Percentiles rank a stretch among this genome's conserved stretches.
These are phyloP conservation scores for Cryptosporidium tyzzeri DNA, from an alignment of 169 alveolate genomes.

Conservation along the genomic window DNA sequence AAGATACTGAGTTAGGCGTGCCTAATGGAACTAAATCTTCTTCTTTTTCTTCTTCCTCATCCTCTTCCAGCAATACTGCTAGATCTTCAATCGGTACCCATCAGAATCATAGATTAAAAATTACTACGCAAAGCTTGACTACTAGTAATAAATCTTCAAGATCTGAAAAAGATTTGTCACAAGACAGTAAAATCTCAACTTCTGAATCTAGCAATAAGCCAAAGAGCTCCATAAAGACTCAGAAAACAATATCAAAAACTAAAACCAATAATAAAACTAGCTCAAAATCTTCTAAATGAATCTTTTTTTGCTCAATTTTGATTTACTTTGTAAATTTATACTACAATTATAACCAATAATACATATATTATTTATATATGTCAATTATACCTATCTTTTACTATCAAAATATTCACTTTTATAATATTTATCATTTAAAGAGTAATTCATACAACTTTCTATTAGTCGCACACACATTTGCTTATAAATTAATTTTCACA, in stretches of 20 bases:
- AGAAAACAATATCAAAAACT: slow-evolving; percentile 4
- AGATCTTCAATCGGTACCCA: neutral
- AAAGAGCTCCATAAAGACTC: neutral
- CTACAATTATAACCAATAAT: too few relatives aligned
- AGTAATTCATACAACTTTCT: neutral
- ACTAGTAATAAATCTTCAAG: neutral
- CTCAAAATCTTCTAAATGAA: slow-evolving; percentile 11
- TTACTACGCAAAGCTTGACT: neutral
- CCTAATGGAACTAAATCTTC: neutral
- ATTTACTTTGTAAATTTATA: neutral
- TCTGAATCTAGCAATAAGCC: neutral
- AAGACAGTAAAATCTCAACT: neutral
- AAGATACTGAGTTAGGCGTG: neutral
- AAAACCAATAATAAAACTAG: neutral
- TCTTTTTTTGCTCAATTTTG: neutral
- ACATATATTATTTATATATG: neutral
- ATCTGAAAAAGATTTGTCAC: slow-evolving; percentile 14
- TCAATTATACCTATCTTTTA: neutral
- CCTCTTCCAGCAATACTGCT: neutral
- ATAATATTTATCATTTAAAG: too few relatives aligned
- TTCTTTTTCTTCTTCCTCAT: neutral
- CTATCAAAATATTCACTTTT: too few relatives aligned
- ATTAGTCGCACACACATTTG: neutral
- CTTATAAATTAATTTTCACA: neutral
- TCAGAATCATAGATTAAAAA: neutral